phyloP scores from a whole-genome alignment of 768 basidiomycete genomes.

The Boletus vermiculosoides region DNA sequence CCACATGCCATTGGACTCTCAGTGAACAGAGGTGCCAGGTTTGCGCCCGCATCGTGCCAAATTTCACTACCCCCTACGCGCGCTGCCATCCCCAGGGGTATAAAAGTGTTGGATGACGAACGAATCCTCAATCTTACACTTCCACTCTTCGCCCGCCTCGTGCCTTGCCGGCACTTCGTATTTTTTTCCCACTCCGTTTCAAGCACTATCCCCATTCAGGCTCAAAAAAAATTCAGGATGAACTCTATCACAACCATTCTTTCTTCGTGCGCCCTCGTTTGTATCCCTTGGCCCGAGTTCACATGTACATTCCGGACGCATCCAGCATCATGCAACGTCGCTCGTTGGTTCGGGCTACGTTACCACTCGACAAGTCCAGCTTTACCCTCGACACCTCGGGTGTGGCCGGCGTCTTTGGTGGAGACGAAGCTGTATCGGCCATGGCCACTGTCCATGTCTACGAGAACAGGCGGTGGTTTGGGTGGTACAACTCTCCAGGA shows the following conservation, averaged over 20 bases:
- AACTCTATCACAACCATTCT: background rate
- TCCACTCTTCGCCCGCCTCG: background rate
- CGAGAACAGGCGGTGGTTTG: slow-evolving; percentile 33
- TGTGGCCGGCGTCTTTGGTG: slow-evolving; percentile 38
- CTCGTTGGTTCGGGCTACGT: slow-evolving; percentile 9
- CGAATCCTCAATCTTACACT: background rate
- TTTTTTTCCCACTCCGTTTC: no score
- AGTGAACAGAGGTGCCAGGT: background rate
- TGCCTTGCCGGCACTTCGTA: background rate
- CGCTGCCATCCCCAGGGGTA: background rate
- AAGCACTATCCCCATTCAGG: no score
- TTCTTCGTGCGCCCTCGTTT: slow-evolving; percentile 8
- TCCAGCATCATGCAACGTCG: slow-evolving; percentile 16
- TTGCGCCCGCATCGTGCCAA: background rate
- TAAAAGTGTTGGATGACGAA: background rate
- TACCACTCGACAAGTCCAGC: slow-evolving; percentile 18
- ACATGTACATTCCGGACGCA: slow-evolving; percentile 24
- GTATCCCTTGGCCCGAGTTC: background rate
- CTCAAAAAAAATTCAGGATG: background rate
- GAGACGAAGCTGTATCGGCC: slow-evolving; percentile 39
- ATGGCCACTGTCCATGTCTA: slow-evolving; percentile 39
- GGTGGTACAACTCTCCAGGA: slow-evolving; percentile 41
- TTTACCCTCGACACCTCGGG: slow-evolving; percentile 34
- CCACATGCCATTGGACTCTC: no score
- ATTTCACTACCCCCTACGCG: background rate